phyloP scores from a whole-genome alignment of 257 asterid species.

The Asclepias syriaca region DNA sequence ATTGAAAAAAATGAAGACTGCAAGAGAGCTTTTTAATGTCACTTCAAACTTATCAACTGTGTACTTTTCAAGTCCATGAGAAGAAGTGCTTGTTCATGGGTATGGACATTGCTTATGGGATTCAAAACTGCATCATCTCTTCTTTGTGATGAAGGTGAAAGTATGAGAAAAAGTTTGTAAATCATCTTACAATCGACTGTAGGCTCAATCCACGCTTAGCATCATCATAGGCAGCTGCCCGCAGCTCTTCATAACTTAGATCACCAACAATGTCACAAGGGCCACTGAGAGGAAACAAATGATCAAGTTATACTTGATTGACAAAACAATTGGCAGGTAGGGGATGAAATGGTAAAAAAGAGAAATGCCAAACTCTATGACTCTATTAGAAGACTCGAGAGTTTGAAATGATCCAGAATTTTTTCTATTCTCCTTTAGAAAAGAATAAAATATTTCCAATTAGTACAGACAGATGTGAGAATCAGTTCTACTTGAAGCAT shows the following conservation, averaged over 20 bases:
- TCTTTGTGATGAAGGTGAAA: background rate
- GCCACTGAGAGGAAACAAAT: slow-evolving; percentile 41
- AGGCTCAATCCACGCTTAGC: slow-evolving; percentile 63
- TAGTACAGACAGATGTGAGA: background rate
- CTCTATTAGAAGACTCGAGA: background rate
- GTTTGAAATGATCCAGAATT: background rate
- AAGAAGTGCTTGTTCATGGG: background rate
- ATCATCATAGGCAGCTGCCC: slow-evolving; percentile 80
- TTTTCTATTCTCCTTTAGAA: background rate
- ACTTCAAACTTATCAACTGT: background rate
- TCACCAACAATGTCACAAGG: slow-evolving; percentile 89
- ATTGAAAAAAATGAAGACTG: background rate
- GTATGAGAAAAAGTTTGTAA: slow-evolving; percentile 11
- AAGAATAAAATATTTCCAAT: background rate
- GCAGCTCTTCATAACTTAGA: slow-evolving; percentile 82
- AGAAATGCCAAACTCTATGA: background rate
- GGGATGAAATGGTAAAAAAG: background rate
- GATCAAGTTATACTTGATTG: slow-evolving; percentile 6
- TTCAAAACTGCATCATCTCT: background rate
- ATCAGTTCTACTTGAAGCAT: background rate
- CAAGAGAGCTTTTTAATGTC: background rate
- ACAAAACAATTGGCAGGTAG: background rate
- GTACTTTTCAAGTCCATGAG: background rate
- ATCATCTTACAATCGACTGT: slow-evolving; percentile 64
- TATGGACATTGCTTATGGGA: background rate